Percentiles rank a stretch among this genome's conserved stretches.
Evolutionary conservation across 345 rosid species (phyloP).

Genomic region (Draba incana): DNA sequence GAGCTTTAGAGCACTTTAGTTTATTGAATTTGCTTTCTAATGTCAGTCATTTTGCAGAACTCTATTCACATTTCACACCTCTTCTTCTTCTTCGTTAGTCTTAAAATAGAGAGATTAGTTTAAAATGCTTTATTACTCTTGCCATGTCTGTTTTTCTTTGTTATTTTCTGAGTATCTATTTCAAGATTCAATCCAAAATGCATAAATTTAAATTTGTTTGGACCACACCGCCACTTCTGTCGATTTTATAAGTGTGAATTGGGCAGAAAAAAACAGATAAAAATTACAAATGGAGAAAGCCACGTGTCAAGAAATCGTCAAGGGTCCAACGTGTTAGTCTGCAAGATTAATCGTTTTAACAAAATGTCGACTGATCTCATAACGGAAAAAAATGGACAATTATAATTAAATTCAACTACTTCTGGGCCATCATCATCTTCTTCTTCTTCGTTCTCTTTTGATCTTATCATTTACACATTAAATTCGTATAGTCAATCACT

Average conservation of each 20-base stretch:
- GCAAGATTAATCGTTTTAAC: conserved; percentile 34
- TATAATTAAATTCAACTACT: conserved; percentile 27
- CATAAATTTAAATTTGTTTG: neutral
- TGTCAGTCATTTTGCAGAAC: conserved; percentile 23
- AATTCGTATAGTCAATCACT: conserved; percentile 19
- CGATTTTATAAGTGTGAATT: conserved; percentile 11
- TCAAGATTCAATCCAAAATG: conserved; percentile 11
- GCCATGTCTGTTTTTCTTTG: neutral
- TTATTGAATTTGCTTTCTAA: conserved; percentile 17
- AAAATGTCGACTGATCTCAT: conserved; percentile 1
- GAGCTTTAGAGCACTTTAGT: conserved; percentile 39
- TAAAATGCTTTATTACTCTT: neutral
- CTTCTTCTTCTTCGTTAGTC: conserved; percentile 5
- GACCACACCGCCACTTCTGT: conserved; percentile 31
- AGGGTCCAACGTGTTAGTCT: conserved; percentile 28
- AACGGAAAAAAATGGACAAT: conserved; percentile 7
- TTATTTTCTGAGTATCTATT: neutral
- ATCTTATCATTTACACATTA: conserved; percentile 2
- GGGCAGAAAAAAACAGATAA: neutral
- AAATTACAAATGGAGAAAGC: neutral
- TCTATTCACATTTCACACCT: conserved; percentile 16
- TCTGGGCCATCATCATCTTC: conserved; percentile 32
- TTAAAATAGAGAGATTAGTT: neutral
- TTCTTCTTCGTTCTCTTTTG: neutral
- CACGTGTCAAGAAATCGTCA: conserved; percentile 21